Base-by-base conservation (phyloP, 2,329 filamentous ascomycete species). In the Lachnellula arida region DNA sequence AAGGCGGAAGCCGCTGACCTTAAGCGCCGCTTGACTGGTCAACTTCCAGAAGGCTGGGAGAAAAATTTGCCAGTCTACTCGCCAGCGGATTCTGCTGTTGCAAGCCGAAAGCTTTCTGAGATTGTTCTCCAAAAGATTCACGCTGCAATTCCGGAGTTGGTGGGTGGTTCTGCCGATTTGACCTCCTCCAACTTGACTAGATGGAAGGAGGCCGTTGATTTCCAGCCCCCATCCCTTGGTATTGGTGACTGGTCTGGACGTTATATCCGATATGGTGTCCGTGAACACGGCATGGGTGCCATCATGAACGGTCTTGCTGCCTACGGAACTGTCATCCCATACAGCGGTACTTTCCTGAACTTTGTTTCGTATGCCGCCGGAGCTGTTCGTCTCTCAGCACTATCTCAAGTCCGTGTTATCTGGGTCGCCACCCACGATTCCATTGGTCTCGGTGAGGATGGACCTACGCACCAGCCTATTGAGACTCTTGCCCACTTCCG, bases 391-490 rank as follows among this genome's bases (percentile, higher is more conserved):
- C 86, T 99, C 60, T 96, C 92, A 39, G 86, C 94, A 42, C 84
- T 99, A 67, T 96, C 92, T 47, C 92, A 89, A 75, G 82, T 92
- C 74, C 93, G 93, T 69, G 81, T 85, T 72, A 92, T 99, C 80
- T 96, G 94, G 87, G 84, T 97, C 68, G 93, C 94, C 70, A 97
- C 93, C 67, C 93, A 97, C 84, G 93, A 97, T 83, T 97, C 93
- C 64, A 99, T 99, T 69, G 94, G 94, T 81, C 90, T 97, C 66
- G 94, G 94, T 77, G 94, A 99, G 80, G 94, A 99, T 72, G 94
- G 94, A 62, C 93, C 94, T 67, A 99, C 94, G 56, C 94, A 99
- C 80, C 94, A 99, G 84, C 94, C 94, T 74, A 96, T 99, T 68
- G 94, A 99, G 86, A 96, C 91, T 46, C 86, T 97, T 62, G 88